Evolutionary conservation across 2,329 filamentous ascomycete genomes (phyloP).

Genomic region (Cladophialophora chaetospira): DNA sequence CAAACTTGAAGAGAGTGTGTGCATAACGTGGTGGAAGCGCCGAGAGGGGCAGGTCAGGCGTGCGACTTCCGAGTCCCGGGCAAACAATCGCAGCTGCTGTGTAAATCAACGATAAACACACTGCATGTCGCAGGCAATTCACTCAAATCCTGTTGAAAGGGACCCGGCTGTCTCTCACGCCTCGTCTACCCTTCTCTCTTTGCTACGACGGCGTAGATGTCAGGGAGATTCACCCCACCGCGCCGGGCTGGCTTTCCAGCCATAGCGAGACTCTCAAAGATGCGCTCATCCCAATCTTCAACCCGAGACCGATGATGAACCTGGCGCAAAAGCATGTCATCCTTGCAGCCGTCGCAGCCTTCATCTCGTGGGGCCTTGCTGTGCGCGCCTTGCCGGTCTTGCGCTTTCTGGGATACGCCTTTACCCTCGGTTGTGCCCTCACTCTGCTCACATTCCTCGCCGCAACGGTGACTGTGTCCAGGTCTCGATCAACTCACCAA

Average conservation of each 20-base stretch:
- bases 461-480: conserved; percentile 48
- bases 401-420: conserved; percentile 83
- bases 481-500: conserved; percentile 41
- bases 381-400: conserved; percentile 80
- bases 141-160: background rate
- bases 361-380: conserved; percentile 85
- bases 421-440: conserved; percentile 67
- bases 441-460: conserved; percentile 62
- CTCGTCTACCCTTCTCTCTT: background rate
- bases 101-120: too few species aligned
- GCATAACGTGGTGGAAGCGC: too few species aligned
- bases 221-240: conserved; percentile 5
- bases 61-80: too few species aligned
- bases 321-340: conserved; percentile 47
- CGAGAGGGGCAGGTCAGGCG: too few species aligned
- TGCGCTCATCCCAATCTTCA: conserved; percentile 22
- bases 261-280: conserved; percentile 16
- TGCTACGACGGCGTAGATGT: conserved; percentile 16
- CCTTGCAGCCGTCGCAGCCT: conserved; percentile 44
- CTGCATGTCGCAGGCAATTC: too few species aligned
- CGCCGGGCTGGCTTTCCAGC: conserved; percentile 20
- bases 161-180: background rate
- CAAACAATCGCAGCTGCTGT: too few species aligned
- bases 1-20: too few species aligned
- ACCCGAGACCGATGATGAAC: conserved; percentile 41